Base-by-base conservation (phyloP, 768 basidiomycete species). In the Pleurotus sapidus region DNA sequence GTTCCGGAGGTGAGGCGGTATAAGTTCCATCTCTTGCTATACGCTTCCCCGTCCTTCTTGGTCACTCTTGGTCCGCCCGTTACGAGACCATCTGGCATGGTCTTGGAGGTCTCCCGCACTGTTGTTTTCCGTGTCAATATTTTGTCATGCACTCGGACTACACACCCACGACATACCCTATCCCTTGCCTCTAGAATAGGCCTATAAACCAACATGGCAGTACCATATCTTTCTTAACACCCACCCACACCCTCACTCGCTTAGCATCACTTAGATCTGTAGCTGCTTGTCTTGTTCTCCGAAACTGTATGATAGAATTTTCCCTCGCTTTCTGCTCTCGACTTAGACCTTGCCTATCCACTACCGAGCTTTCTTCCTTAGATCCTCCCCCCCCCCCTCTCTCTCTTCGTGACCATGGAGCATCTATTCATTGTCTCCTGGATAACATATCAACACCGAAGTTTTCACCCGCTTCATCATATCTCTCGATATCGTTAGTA, bases 271-370 rank as follows among this genome's bases (percentile, higher is more conserved):
- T 54, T 54, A 54, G 37, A 54, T 37, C 9, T 54, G 51, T 54
- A 54, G 51, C 51, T 23, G 23, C 46, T 48, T 24, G 15, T 54
- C 51, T 42, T 54, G 17, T 15, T 18, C 39, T 24, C 24, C 39
- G 14, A 39, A 54, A 54, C n/a, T 54, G 51, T 54, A 54, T 54
- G 51, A 50, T 50, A 50, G 25, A 15, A 17, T 45, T 23, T 17
- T 45, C n/a, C 20, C 20, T 45, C n/a, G 20, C 42, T 45, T 45
- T 45, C 42, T 15, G 42, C 20, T 23, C 42, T 45, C 42, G 9
- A 23, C 20, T 45, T 34, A 34, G 30, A 34, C 30, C 30, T 34
- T 34, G 9, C 30, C 30, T 9, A 34, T 34, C 30, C 9, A 2
- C 9, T 34, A 34, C 9, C 30, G 30, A 24, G 46, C 46, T 17